These are phyloP conservation scores for Clavispora carvajalis DNA, from an alignment of 805 yeast genomes.

Conservation along the genomic window DNA sequence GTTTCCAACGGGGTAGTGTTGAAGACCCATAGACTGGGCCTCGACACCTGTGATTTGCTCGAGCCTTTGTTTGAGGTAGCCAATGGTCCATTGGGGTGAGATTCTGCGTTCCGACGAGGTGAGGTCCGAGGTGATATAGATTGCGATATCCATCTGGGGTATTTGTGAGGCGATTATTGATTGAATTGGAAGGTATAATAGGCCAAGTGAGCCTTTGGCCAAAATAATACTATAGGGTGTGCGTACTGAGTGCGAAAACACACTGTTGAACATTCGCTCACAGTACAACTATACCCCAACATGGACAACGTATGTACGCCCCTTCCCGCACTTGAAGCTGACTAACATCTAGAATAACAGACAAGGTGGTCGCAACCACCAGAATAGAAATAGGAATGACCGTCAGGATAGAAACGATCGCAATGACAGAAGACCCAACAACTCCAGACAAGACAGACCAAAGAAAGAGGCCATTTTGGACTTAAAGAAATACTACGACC, in stretches of 20 bases:
- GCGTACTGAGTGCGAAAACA: constrained; percentile 1
- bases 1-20: constrained; percentile 37
- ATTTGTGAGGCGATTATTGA: no score
- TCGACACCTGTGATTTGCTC: constrained; percentile 75
- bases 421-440: constrained; percentile 1
- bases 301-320: constrained; percentile 16
- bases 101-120: constrained; percentile 68
- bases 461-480: constrained; percentile 87
- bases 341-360: constrained; percentile 13
- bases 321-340: neutral
- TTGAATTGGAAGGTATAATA: no score
- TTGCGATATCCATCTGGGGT: constrained; percentile 36
- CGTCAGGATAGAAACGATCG: constrained; percentile 1
- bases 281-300: neutral
- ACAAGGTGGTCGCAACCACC: constrained; percentile 7
- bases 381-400: constrained; percentile 7
- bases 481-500: constrained; percentile 69
- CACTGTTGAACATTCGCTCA: neutral
- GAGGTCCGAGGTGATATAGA: constrained; percentile 57
- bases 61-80: constrained; percentile 46
- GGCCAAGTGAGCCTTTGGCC: no score
- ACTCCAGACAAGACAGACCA: constrained; percentile 53
- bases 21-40: constrained; percentile 48
- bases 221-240: neutral
- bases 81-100: constrained; percentile 56